Base-by-base conservation (phyloP, 768 basidiomycete genomes). In the Lyophyllum semitale region DNA sequence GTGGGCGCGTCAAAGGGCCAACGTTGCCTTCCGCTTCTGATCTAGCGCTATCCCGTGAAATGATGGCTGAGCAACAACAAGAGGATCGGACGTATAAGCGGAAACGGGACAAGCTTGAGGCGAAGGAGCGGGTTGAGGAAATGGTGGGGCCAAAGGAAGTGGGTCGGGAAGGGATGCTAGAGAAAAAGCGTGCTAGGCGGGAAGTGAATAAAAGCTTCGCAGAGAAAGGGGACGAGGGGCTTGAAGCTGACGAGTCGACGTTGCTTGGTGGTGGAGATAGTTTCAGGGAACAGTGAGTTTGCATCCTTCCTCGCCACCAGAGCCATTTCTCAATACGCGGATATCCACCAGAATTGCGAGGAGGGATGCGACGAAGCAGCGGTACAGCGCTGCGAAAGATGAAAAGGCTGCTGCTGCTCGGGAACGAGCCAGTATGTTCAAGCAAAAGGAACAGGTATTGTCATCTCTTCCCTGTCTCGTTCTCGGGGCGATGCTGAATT, bases 261-360 rank as follows among this genome's bases (percentile, higher is more conserved):
- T 73, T 96, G 51, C 78, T 95, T 72, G 93, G 93, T 22, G 91
- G 91, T 23, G 85, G 87, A 0, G 88, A 91, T 63, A 87, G 89
- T 63, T 96, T 96, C 72, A 81, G 75, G 59, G 90, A 84, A 5
- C 83, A 84, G 93, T 95, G 64, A 53, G 80, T 75, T n/a, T 52
- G 8, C 46, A 22, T 26, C n/a, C 35, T 51, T 27, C 53, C 42
- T 48, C 15, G 43, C 22, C 47, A 18, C 48, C 40, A 26, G 22
- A 17, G 27, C 25, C 0, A 33, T 5, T 5, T 38, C 26, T 52
- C 29, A 45, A 59, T 48, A 37, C 51, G 26, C 37, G 57, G 42
- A 33, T 43, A 48, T 32, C 62, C 25, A 52, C 48, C 44, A 95
- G 94, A 57, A 73, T 95, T 50, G 87, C 88, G 8, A 80, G 78